Evolutionary conservation across 2,329 filamentous ascomycete species (phyloP), one percentile per base, ranked within the genome.

Genomic region (Ceratocystis destructans): DNA sequence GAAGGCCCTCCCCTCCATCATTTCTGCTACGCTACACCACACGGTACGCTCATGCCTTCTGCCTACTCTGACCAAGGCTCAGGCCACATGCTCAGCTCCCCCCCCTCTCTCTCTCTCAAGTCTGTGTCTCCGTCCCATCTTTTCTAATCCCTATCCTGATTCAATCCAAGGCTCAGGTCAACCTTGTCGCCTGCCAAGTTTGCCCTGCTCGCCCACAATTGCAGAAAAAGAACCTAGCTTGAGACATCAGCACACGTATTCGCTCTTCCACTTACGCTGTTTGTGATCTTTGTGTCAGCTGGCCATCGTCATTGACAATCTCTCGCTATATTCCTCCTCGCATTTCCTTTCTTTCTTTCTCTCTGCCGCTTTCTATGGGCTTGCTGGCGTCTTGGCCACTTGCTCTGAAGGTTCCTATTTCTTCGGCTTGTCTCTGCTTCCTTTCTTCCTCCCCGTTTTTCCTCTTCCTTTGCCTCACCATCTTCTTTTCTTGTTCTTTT

Each of bases 221-320:
- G 53, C 28, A 57, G 28, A 57, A 33, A 33, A 25, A 57, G 53
- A 17, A 57, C 53, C 15, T 57, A 17, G 28, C 25, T 57, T 57
- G 28, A 57, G 53, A 57, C 53, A 57, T 7, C 10, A 57, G 31
- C 28, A 57, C 53, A 33, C 25, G 53, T n/a, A 57, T 33, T 57
- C 25, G 7, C 53, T 33, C 53, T 33, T 33, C 28, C n/a, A 31
- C 25, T 37, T 57, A 6, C 53, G 28, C 28, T 31, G 12, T 31
- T n/a, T 57, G 53, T 31, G 25, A 57, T 17, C 53, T 57, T 57
- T 57, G 53, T 57, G 53, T n/a, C 28, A 57, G 53, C 53, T 57
- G 25, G 53, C 28, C 15, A 8, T 57, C 28, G 53, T 57, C 53
- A 57, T 57, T n/a, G 33, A 31, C 28, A 33, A 17, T 33, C 53